Evolutionary conservation across 2,329 filamentous ascomycete species (phyloP), one percentile per base, ranked within the genome.

Genomic region (Cladobotryum mycophilum): DNA sequence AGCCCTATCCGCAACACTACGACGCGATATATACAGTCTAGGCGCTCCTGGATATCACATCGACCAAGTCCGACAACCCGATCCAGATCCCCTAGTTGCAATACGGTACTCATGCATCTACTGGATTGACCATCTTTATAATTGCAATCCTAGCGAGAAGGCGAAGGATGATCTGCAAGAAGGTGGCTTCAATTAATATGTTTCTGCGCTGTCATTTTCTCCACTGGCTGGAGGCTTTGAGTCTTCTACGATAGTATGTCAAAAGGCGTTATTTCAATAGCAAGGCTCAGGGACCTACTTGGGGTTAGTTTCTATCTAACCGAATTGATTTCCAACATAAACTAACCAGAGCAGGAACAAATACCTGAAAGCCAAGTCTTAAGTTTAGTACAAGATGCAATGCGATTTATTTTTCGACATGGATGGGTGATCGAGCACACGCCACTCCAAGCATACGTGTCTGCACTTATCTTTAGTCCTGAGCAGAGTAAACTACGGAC

Each of bases 171-270:
- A 36, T 30, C 18, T 42, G 17, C 44, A 18, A 25, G 61, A 67
- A 44, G 51, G 53, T 42, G 61, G 59, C 22, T 17, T 18, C n/a
- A 17, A 55, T 64, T 5, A 46, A 65, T 46, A 17, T 22, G 4
- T 74, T 74, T 51, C 52, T 73, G 6, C 45, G 60, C 52, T 48
- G 58, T n/a, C 62, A 68, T 14, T 63, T 64, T 47, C 61, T 75
- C 1, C 62, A 73, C 47, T 75, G 69, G 71, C 58, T 76, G 3
- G 71, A 75, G 50, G 65, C 67, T 25, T 61, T 74, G 2, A 68
- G 67, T 44, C 61, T 72, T 5, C 53, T 68, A 12, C 36, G 48
- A 9, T n/a, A 53, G 56, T 41, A 56, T 64, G 4, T 53, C 55
- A 6, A 37, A 58, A 52, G 66, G 45, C 22, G 33, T 51, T 4